phyloP scores from a whole-genome alignment of 768 basidiomycete genomes.

The Kockovaella imperatae region DNA sequence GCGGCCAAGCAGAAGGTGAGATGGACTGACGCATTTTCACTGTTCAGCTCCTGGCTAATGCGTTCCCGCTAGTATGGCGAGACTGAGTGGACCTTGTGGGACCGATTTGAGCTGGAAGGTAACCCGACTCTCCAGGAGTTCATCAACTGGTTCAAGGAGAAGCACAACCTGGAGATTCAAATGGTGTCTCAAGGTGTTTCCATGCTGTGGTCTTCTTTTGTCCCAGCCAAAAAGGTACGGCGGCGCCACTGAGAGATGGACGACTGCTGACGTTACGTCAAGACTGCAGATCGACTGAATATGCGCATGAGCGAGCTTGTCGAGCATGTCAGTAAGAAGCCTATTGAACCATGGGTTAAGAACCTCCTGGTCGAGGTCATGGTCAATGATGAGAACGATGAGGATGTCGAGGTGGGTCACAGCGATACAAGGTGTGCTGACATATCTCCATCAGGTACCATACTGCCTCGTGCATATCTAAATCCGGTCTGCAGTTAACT shows the following conservation, averaged over 20 bases:
- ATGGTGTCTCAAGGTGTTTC: constrained; percentile 98
- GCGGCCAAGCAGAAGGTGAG: constrained; percentile 69
- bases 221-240: constrained; percentile 86
- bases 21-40: constrained; percentile 1
- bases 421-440: not conserved
- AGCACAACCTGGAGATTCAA: constrained; percentile 76
- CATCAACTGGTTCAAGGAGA: constrained; percentile 69
- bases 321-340: constrained; percentile 89
- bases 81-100: constrained; percentile 96
- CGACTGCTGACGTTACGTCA: constrained; percentile 5
- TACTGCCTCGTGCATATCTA: constrained; percentile 31
- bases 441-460: constrained; percentile 14
- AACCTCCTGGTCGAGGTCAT: constrained; percentile 89
- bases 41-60: not conserved
- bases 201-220: constrained; percentile 95
- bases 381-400: constrained; percentile 82
- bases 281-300: constrained; percentile 79
- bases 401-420: constrained; percentile 79
- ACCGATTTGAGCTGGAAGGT: constrained; percentile 84
- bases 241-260: not conserved
- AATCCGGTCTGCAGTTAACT: not conserved
- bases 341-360: constrained; percentile 71
- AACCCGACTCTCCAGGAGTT: constrained; percentile 84
- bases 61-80: constrained; percentile 72
- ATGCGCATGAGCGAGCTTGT: constrained; percentile 89